Base-by-base conservation (phyloP, 2,329 filamentous ascomycete genomes). In the Bretziella fagacearum region DNA sequence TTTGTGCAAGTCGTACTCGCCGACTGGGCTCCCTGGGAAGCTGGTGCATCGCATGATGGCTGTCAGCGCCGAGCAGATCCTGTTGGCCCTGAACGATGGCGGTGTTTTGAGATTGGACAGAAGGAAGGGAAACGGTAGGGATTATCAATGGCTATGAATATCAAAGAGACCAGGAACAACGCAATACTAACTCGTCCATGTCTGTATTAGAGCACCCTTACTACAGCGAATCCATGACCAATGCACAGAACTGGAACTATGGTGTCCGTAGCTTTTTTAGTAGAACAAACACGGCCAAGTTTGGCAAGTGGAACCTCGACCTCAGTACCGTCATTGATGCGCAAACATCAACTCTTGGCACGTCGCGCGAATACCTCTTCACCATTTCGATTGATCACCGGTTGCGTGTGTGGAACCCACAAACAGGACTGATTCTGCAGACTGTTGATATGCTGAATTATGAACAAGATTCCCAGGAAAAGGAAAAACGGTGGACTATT, bases 331-430 rank as follows among this genome's bases (percentile, higher is more conserved):
- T 79, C 3, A 77, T 77, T 1, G 78, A 81, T 3, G 71, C 74
- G 53, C 61, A 75, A 59, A 60, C 72, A 44, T 68, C 70, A 8
- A 61, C 64, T 23, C 61, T 75, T 51, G 71, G 70, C 3, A 59
- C 71, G 17, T 63, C 70, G 6, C 61, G 66, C 43, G 62, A 62
- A 4, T 62, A 68, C 1, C 79, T 74, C 53, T 66, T 74, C 2
- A 87, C 87, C 0, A 76, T 94, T 42, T 91, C 83, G 53, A 67
- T 98, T 51, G 87, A 98, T 55, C 87, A 98, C 59, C 80, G 78
- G 8, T 65, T 98, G 58, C 79, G 86, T 56, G 78, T 91, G 32
- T 96, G 91, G 89, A 91, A 93, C 57, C 68, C 89, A 26, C 68
- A 74, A n/a, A 83, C 75, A 32, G 87, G 87, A 40, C 82, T 79